Conservation (phyloP, 805 yeast genomes). For the Nakazawaea anatomiae region DNA sequence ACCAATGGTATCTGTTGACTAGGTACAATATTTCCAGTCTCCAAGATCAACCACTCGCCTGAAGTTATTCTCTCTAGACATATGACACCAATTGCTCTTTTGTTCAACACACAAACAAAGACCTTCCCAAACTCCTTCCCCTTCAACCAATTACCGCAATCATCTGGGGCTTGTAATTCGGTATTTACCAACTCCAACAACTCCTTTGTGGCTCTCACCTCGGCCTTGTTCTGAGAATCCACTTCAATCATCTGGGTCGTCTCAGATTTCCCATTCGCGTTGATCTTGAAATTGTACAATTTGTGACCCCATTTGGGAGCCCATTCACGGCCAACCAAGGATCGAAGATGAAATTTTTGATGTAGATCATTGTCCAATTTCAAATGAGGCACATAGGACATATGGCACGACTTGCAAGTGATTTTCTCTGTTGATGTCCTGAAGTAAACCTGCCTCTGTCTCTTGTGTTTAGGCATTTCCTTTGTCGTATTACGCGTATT, state of each 20-base stretch:
- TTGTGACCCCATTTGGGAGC: conserved; percentile 27
- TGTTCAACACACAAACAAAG: conserved; percentile 40
- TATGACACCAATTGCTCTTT: conserved; percentile 49
- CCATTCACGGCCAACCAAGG: conserved; percentile 48
- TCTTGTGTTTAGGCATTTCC: not conserved
- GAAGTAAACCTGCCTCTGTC: conserved; percentile 16
- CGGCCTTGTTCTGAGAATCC: conserved; percentile 23
- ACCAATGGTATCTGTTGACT: conserved; percentile 30
- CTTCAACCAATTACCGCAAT: conserved; percentile 16
- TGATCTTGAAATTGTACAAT: conserved; percentile 10
- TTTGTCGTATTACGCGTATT: not conserved
- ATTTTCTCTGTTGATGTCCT: conserved; percentile 10
- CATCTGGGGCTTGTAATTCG: conserved; percentile 52
- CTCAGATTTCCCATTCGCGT: conserved; percentile 6
- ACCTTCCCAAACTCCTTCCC: conserved; percentile 33
- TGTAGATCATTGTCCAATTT: conserved; percentile 42
- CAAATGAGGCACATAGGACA: conserved; percentile 42
- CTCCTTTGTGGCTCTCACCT: conserved; percentile 28
- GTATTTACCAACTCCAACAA: conserved; percentile 49
- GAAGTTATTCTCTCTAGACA: conserved; percentile 41
- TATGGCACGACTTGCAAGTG: conserved; percentile 46
- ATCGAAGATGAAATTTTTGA: conserved; percentile 42
- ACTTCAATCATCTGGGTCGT: conserved; percentile 27
- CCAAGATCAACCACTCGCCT: conserved; percentile 57
- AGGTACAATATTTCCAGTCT: conserved; percentile 45